Base-by-base conservation (phyloP, 164 flowering plant species). In the Aristolochia contorta region DNA sequence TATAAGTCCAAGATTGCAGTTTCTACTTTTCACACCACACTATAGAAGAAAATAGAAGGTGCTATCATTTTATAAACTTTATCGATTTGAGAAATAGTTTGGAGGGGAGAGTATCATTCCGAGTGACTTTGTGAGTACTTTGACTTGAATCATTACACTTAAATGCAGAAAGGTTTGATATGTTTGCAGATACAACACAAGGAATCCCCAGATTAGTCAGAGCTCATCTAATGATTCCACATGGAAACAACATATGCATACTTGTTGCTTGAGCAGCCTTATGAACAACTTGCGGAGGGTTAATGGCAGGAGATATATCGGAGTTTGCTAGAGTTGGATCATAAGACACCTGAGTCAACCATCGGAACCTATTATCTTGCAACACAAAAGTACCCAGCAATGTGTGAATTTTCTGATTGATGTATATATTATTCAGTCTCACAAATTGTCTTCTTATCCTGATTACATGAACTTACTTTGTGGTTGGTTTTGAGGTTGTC, bases 401-500 rank as follows among this genome's bases (percentile, higher is more conserved):
- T 52, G 10, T 37, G 43, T 37, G 43, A 37, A 37, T n/a, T 37
- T 37, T 37, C 7, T 7, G 12, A 37, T 37, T 4, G 43, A 37
- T 3, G 7, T 10, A 37, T 37, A 37, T 6, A 0, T 37, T 37
- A 37, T 37, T 0, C 43, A 37, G 12, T 10, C 10, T 32, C 7
- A 3, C 33, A 8, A 37, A 3, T 37, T 37, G 3, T 37, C 43
- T 16, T 15, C 1, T 54, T n/a, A 51, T 30, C 21, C 18, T 25
- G 9, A 12, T 47, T 9, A 16, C 2, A 41, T 27, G 9, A 58
- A 65, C 82, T 63, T 76, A 86, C 98, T 65, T 89, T 84, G 61
- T 93, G 98, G 61, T 93, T 92, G 45, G 98, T 90, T 77, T 93
- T 93, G 69, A 93, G 68, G 74, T 93, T 93, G 70, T 93, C 97